phyloP scores from a whole-genome alignment of 2,329 filamentous ascomycete species.

The Xylariaceae sp. region DNA sequence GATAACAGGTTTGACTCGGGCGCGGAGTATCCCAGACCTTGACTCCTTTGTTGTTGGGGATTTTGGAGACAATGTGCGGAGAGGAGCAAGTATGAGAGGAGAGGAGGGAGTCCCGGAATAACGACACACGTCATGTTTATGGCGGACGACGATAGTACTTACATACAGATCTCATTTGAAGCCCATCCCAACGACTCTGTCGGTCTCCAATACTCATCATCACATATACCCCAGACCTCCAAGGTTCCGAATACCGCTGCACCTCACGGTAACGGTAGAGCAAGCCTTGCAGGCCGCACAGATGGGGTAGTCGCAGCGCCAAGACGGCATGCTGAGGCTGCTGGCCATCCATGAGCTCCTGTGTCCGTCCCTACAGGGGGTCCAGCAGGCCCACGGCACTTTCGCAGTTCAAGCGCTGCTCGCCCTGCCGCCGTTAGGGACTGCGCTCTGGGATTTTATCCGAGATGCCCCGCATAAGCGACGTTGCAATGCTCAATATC shows the following conservation, averaged over 20 bases:
- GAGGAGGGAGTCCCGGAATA: too few relatives aligned
- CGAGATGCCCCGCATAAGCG: background rate
- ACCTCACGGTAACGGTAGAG: background rate
- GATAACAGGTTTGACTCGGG: background rate
- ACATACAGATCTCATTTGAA: background rate
- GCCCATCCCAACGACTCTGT: background rate
- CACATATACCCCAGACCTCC: background rate
- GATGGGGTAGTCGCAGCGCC: background rate
- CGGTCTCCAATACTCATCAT: background rate
- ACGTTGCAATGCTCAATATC: background rate
- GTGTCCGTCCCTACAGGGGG: background rate
- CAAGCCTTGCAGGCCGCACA: background rate
- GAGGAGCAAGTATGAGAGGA: too few relatives aligned
- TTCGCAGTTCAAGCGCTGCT: background rate
- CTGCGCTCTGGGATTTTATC: background rate
- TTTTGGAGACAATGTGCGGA: too few relatives aligned
- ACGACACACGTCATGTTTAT: background rate
- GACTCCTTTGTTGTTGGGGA: too few relatives aligned
- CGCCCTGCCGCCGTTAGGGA: background rate
- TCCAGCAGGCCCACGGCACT: background rate
- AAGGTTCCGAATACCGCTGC: background rate
- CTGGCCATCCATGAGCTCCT: background rate
- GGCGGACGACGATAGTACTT: background rate
- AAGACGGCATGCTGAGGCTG: background rate
- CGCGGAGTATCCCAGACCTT: too few relatives aligned